Evolutionary conservation across 805 yeast genomes (phyloP), one percentile per base, ranked within the genome.

Genomic region (Kazachstania kunashirensis): DNA sequence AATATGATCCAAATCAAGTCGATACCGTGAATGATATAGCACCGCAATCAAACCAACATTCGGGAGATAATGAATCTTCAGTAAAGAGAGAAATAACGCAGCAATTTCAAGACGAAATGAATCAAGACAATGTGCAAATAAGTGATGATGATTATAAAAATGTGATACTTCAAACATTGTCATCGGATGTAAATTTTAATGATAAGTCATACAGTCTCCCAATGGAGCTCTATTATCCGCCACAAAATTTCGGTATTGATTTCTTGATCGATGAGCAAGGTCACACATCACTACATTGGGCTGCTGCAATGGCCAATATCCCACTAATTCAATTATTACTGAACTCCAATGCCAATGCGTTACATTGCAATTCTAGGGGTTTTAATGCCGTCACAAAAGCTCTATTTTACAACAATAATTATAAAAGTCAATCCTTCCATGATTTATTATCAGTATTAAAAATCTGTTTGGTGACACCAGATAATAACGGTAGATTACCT

Each of bases 201-300:
- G 54, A 50, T 17, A 50, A 51, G 14, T 50, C 52, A 8, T 47
- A 46, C 17, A 27, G 47, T 14, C 58, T 66, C 24, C 55, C 55
- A 24, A 49, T 45, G 45, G 64, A 70, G 37, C 52, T 77, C 16
- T 56, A 65, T 25, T 61, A 66, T 34, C 83, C 83, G 5, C 88
- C 89, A 2, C 59, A 63, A 25, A 73, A 75, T 47, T 75, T 79
- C 42, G 71, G 77, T 46, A 71, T 79, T 36, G 74, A 79, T 52
- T 78, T 71, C 41, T 69, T 81, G 4, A 75, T 83, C 18, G 94
- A 83, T 50, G 77, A 75, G 40, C 92, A 83, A 45, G 92, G 92
- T 0, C 86, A 83, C 48, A 77, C 89, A 0, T 74, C 86, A 1
- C 64, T 83, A 35, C 94, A 83, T 53, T 83, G 94, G 94, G 89